phyloP scores from a whole-genome alignment of 306 rosid species.

The Canavalia gladiata region DNA sequence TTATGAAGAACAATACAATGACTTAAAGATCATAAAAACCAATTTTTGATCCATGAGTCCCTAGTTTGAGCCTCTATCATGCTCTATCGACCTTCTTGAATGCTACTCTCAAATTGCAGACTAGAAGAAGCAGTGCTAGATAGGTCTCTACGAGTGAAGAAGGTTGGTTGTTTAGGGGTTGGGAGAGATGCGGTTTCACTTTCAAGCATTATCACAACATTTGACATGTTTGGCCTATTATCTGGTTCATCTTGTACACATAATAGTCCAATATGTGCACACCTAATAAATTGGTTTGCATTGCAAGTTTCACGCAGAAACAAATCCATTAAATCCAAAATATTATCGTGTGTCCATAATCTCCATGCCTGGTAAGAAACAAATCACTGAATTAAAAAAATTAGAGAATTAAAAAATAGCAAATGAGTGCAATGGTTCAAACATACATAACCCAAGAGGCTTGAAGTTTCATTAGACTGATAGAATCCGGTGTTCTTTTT shows the following conservation, averaged over 20 bases:
- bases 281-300: conserved; percentile 45
- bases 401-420: not conserved
- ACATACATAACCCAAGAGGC: conserved; percentile 64
- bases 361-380: conserved; percentile 54
- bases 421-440: not conserved
- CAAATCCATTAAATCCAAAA: conserved; percentile 54
- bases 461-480: conserved; percentile 47
- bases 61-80: not conserved
- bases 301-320: conserved; percentile 45
- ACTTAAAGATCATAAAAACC: not conserved
- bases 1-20: not conserved
- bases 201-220: conserved; percentile 54
- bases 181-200: conserved; percentile 50
- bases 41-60: not conserved
- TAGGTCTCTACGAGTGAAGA: conserved; percentile 36
- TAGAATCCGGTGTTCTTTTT: conserved; percentile 57
- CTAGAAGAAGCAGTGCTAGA: conserved; percentile 44
- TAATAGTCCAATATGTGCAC: conserved; percentile 53
- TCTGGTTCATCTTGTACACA: conserved; percentile 64
- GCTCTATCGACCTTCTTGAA: conserved; percentile 49
- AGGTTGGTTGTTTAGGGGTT: conserved; percentile 56
- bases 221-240: conserved; percentile 59
- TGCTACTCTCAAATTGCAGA: conserved; percentile 31
- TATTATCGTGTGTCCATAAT: conserved; percentile 56
- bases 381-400: not conserved